A percentile compares a stretch with the other conserved stretches of the same genome.
These are phyloP conservation scores for Dillenia turbinata DNA, from an alignment of 164 flowering plant species.

Conservation along the genomic window DNA sequence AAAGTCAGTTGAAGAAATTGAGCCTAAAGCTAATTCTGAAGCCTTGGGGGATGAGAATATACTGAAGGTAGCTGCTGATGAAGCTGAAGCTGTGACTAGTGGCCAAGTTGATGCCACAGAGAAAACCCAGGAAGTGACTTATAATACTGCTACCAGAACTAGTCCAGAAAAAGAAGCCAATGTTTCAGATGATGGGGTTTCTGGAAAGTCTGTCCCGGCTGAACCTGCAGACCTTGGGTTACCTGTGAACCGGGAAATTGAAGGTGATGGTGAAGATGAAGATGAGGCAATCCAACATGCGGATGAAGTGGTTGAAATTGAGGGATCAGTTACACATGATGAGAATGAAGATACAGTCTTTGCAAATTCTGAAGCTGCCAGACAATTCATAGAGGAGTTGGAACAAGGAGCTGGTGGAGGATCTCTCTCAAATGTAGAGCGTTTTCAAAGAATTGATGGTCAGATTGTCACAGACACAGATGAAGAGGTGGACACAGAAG, in stretches of 20 bases:
- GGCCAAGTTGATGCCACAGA: not conserved
- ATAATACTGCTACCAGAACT: conserved; percentile 1
- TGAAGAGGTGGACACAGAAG: conserved; percentile 84
- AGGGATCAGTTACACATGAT: conserved; percentile 47
- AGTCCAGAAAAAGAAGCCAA: conserved; percentile 8
- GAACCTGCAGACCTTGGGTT: conserved; percentile 9
- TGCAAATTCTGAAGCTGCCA: conserved; percentile 64
- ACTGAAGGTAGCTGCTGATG: conserved; percentile 8
- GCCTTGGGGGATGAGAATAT: conserved; percentile 2
- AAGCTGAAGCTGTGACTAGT: conserved; percentile 1
- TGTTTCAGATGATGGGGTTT: conserved; percentile 10
- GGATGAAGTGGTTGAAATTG: conserved; percentile 28
- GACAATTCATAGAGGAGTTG: conserved; percentile 65
- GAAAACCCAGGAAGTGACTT: not conserved
- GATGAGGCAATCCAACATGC: conserved; percentile 11
- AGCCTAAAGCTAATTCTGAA: conserved; percentile 14
- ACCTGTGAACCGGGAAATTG: conserved; percentile 6
- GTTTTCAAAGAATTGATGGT: conserved; percentile 60
- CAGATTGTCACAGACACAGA: conserved; percentile 86
- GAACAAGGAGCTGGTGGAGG: conserved; percentile 44
- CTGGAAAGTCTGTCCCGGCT: conserved; percentile 3
- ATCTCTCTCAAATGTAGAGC: conserved; percentile 41
- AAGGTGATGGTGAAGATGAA: conserved; percentile 19
- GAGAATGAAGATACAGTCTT: conserved; percentile 45
- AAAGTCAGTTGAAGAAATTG: conserved; percentile 13